These are phyloP conservation scores for Lentinula detonsa DNA, from an alignment of 768 basidiomycete species.

Conservation along the genomic window DNA sequence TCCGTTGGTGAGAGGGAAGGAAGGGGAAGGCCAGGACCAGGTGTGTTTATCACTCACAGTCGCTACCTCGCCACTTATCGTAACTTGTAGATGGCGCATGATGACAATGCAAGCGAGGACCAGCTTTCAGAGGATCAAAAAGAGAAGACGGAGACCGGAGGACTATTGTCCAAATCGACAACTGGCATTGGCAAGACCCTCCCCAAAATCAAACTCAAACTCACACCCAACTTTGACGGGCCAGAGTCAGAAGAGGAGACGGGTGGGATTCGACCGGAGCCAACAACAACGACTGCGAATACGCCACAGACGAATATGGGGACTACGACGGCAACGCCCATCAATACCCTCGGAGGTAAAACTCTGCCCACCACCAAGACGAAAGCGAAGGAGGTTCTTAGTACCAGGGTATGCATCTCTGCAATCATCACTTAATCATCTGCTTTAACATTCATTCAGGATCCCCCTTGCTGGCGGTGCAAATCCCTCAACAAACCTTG, in stretches of 20 bases:
- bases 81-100: not conserved
- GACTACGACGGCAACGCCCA: not conserved
- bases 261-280: not conserved
- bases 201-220: constrained; percentile 4
- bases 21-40: not conserved
- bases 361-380: not conserved
- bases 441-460: not conserved
- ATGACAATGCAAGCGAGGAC: not conserved
- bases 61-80: not conserved
- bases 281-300: not conserved
- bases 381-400: not conserved
- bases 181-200: not conserved
- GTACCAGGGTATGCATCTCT: not conserved
- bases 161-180: not conserved
- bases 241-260: constrained; percentile 6
- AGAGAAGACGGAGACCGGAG: not conserved
- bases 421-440: not conserved
- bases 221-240: not conserved
- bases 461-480: constrained; percentile 6
- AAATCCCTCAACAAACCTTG: constrained; percentile 3
- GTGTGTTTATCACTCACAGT: not conserved
- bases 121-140: not conserved
- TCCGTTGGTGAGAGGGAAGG: not conserved
- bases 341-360: not conserved
- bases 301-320: too few relatives aligned